Evolutionary conservation across 441 rosid species (phyloP), one percentile per base, ranked within the genome.

Genomic region (Populus trichocarpa): DNA sequence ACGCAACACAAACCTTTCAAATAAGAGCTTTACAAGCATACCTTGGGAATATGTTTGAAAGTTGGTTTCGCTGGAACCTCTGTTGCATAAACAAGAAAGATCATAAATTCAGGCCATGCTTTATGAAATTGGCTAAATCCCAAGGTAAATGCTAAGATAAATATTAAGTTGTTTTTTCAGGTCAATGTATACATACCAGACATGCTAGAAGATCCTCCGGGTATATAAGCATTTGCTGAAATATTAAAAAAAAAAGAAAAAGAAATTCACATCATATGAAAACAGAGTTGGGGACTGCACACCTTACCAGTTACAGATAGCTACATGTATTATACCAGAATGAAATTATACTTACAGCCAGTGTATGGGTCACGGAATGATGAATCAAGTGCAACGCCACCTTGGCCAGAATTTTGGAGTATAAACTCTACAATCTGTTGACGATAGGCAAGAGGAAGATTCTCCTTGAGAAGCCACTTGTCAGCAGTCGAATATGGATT

Each of bases 391-490:
- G 80, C 80, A 83, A 86, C 81, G 84, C 88, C 84, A 1, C 75
- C 90, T 86, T 97, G 99, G 75, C 99, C 99, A 80, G 96, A 79
- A 87, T 95, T 97, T 80, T 93, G 94, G 73, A 97, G 89, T 82
- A 97, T 95, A 79, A 97, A 97, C 85, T 95, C 99, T 76, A 97
- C 97, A 72, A 97, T 87, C 88, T 97, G 98, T 84, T 95, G 98
- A 32, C 96, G 94, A 76, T 92, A 97, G 61, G 97, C 82, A 79
- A 92, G 77, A 72, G 99, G 99, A 81, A 97, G 99, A 81, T 95
- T 93, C 91, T 97, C 98, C 88, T 86, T 90, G 61, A 93, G 91
- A 83, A 97, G 99, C 99, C 99, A 97, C 86, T 89, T 97, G 84
- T 97, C 99, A 81, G 99, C 99, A 76, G 90, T 79, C 75, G 83